Conservation (phyloP, 176 grass and related monocot species). For the Phyllostachys edulis region DNA sequence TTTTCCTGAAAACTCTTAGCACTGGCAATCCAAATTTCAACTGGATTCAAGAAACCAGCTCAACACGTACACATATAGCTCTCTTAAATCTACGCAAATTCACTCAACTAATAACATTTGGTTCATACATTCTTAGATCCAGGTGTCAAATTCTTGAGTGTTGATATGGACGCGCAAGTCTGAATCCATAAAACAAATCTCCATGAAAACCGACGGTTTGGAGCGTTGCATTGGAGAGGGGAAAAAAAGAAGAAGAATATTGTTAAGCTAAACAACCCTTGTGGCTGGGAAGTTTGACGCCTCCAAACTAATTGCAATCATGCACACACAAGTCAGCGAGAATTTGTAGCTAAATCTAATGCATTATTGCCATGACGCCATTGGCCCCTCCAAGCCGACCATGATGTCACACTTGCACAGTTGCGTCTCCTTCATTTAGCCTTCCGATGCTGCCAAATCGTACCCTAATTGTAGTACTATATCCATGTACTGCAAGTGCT, state of each 20-base stretch:
- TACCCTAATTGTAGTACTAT: background rate
- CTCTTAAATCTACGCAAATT: background rate
- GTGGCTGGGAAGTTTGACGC: conserved; percentile 33
- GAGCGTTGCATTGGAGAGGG: background rate
- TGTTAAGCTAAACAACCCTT: conserved; percentile 26
- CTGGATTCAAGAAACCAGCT: conserved; percentile 3
- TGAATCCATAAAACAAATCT: conserved; percentile 1
- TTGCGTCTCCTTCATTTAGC: background rate
- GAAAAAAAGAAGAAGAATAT: background rate
- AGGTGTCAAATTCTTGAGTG: background rate
- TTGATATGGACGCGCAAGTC: background rate
- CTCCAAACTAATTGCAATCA: conserved; percentile 39
- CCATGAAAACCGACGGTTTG: conserved; percentile 4
- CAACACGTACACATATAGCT: background rate
- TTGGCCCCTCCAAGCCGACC: conserved; percentile 17
- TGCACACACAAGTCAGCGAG: conserved; percentile 7
- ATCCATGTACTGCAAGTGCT: conserved; percentile 5
- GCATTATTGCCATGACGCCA: conserved; percentile 42
- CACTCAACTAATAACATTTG: conserved; percentile 3
- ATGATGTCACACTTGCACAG: conserved; percentile 14
- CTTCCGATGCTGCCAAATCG: conserved; percentile 29
- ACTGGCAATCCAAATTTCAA: background rate
- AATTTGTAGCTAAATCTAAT: conserved; percentile 30
- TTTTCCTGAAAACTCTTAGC: background rate
- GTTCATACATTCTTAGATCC: background rate